A percentile compares a stretch with the other conserved stretches of the same genome.
These are phyloP conservation scores for Saksenaea oblongispora DNA, from an alignment of 371 early-diverging fungal genomes.

Conservation along the genomic window DNA sequence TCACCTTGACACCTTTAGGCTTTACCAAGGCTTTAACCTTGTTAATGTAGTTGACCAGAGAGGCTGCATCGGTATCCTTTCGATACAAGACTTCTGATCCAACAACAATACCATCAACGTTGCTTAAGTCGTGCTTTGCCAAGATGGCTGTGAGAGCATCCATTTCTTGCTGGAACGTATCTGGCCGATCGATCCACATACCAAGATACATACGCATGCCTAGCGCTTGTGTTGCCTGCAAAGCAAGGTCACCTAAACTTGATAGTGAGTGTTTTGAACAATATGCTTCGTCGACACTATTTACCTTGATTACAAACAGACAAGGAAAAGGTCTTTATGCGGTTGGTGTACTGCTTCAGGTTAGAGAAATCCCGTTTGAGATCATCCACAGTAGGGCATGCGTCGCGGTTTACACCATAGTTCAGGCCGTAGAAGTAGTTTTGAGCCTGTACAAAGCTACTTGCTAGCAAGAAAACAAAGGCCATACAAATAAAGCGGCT, in stretches of 20 bases:
- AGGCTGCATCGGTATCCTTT: conserved; percentile 41
- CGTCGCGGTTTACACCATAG: conserved; percentile 56
- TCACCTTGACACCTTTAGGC: conserved; percentile 42
- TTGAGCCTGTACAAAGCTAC: conserved; percentile 1
- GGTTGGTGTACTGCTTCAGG: conserved; percentile 51
- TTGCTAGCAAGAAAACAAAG: neutral
- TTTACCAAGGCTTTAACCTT: conserved; percentile 33
- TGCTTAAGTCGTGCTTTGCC: conserved; percentile 27
- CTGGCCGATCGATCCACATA: conserved; percentile 61
- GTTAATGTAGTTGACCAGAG: conserved; percentile 36
- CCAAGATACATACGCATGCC: conserved; percentile 62
- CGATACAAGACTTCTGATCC: conserved; percentile 69
- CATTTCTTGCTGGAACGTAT: conserved; percentile 49
- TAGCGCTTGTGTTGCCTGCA: conserved; percentile 58
- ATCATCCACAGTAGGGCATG: conserved; percentile 54
- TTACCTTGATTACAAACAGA: conserved; percentile 60
- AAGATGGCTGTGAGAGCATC: conserved; percentile 47
- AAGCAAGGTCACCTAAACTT: conserved; percentile 33
- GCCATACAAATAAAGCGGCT: neutral
- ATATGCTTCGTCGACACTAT: neutral
- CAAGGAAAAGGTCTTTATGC: conserved; percentile 57
- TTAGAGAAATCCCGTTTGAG: conserved; percentile 48
- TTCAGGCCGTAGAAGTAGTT: conserved; percentile 52
- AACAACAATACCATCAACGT: conserved; percentile 56
- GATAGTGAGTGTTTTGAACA: neutral